phyloP scores from a whole-genome alignment of 1,284 basidiomycete genomes.

The Afroboletus lepidellus region DNA sequence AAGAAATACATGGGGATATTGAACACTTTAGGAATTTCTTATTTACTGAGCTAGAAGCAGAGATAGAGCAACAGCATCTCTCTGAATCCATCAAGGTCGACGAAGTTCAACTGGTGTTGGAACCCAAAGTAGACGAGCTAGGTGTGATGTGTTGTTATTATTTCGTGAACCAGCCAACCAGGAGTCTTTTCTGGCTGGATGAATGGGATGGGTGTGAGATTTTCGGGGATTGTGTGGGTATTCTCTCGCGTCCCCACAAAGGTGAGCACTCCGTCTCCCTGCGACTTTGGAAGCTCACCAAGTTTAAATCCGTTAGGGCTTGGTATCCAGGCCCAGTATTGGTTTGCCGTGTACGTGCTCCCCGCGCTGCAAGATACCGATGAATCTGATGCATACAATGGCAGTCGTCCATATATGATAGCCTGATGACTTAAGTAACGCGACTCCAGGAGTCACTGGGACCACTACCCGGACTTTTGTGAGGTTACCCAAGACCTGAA shows the following conservation, averaged over 20 bases:
- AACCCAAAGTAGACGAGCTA: conserved; percentile 13
- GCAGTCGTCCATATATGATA: not conserved
- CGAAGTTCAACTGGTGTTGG: conserved; percentile 32
- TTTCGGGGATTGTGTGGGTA: conserved; percentile 24
- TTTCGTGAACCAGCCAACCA: conserved; percentile 27
- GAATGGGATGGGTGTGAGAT: conserved; percentile 20
- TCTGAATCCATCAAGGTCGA: conserved; percentile 9
- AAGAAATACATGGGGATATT: conserved; percentile 20
- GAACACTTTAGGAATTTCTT: conserved; percentile 21
- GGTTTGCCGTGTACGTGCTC: conserved; percentile 36
- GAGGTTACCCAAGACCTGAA: conserved; percentile 37
- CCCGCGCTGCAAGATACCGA: not conserved
- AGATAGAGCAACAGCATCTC: conserved; percentile 5
- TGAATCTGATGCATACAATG: conserved; percentile 10
- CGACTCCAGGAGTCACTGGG: conserved; percentile 49
- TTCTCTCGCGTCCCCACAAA: conserved; percentile 25
- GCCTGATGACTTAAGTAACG: conserved; percentile 7
- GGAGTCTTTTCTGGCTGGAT: conserved; percentile 33
- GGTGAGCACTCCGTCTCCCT: conserved; percentile 13
- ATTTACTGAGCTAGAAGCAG: conserved; percentile 8
- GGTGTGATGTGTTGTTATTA: conserved; percentile 30
- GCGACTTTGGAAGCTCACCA: not conserved
- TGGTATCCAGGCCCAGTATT: conserved; percentile 52
- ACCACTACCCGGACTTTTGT: conserved; percentile 47
- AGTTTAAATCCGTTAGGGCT: conserved; percentile 36